Percentiles rank a stretch among this genome's conserved stretches.
Evolutionary conservation across 371 early-diverging fungal genomes (phyloP).

Genomic region (Apophysomyces trapeziformis): DNA sequence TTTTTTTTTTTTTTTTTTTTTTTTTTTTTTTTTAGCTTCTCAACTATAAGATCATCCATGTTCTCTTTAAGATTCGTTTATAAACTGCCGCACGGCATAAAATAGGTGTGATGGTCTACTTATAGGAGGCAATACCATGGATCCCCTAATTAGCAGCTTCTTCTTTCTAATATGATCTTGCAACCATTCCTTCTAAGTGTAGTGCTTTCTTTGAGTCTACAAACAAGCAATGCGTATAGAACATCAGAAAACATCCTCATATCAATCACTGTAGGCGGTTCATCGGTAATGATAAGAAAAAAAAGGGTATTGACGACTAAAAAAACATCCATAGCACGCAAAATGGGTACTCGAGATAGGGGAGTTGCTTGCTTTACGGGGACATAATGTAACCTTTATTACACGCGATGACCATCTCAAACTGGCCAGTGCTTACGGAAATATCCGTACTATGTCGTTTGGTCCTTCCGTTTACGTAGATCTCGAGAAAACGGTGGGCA

Average conservation of each 20-base stretch:
- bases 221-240: not conserved
- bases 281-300: not conserved
- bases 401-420: conserved; percentile 12
- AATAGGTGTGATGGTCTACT: not conserved
- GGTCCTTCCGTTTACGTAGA: conserved; percentile 2
- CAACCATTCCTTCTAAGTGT: not conserved
- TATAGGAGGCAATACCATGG: not conserved
- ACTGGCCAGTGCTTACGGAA: conserved; percentile 3
- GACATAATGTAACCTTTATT: conserved; percentile 18
- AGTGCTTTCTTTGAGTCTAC: not conserved
- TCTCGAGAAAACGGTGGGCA: not conserved
- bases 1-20: not conserved
- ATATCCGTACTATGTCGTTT: not conserved
- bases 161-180: not conserved
- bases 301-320: not conserved
- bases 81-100: not conserved
- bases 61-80: not conserved
- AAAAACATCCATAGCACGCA: conserved; percentile 9
- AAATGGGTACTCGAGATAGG: conserved; percentile 19
- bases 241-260: not conserved
- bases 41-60: not conserved
- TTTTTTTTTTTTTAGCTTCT: not conserved
- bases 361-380: conserved; percentile 8
- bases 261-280: conserved; percentile 5
- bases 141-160: not conserved